Percentiles rank a stretch among this genome's conserved stretches.
Evolutionary conservation across 2,329 filamentous ascomycete species (phyloP).

Genomic region (Cladophialophora psammophila): DNA sequence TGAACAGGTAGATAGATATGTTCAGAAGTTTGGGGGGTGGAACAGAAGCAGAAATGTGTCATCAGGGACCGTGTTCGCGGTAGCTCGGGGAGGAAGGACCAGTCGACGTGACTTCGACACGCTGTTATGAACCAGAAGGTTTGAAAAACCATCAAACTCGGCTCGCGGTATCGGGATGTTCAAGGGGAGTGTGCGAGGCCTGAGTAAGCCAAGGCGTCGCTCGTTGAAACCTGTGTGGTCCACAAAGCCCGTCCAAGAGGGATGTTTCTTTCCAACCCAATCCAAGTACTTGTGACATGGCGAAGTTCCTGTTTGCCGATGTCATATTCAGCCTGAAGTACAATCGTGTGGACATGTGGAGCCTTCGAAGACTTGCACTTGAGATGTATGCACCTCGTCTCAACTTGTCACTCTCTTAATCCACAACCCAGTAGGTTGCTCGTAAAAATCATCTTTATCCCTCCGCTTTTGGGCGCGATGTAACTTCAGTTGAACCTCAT

Average conservation of each 20-base stretch:
- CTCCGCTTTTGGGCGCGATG: constrained; percentile 77
- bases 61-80: neutral
- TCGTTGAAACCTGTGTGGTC: neutral
- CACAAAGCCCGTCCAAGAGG: neutral
- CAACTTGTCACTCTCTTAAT: constrained; percentile 76
- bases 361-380: neutral
- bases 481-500: constrained; percentile 78
- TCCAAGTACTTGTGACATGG: neutral
- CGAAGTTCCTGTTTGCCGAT: neutral
- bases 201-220: neutral
- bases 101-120: neutral
- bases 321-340: neutral
- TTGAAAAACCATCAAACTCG: neutral
- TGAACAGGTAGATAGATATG: neutral
- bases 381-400: constrained; percentile 35
- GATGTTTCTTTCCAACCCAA: neutral
- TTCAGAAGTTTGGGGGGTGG: neutral
- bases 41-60: neutral
- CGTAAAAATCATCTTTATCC: constrained; percentile 65
- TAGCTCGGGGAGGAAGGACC: neutral
- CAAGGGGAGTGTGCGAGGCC: neutral
- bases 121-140: neutral
- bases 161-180: neutral
- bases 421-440: constrained; percentile 74
- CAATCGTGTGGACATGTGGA: neutral